Base-by-base conservation (phyloP, 192 early-diverging fungal species). In the Coemansia sp. region DNA sequence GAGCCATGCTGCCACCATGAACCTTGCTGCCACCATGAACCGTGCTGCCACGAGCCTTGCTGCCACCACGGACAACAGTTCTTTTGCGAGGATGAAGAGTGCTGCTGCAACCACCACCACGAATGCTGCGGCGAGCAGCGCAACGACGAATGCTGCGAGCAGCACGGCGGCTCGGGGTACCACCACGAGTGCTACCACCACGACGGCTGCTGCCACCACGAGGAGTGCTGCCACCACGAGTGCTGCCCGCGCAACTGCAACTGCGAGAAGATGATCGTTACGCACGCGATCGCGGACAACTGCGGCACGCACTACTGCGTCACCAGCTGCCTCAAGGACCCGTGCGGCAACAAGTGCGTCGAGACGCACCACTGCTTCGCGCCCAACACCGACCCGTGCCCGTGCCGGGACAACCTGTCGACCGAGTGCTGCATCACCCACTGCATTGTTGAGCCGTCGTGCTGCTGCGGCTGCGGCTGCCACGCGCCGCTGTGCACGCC, bases 301-400 rank as follows among this genome's bases (percentile, higher is more conserved):
- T 77, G 69, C 43, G 75, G 69, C 54, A 77, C 75, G 5, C 75
- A 77, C 75, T 77, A 77, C 75, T 77, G 75, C 45, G 75, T 77
- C 52, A 71, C 68, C 33, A 77, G 64, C 69, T 77, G 75, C 48
- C 53, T 77, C 65, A 77, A 77, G 69, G 75, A 77, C n/a, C 68
- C 68, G 19, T 78, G 69, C 52, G 69, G 75, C 56, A 67, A 78
- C 69, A 62, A 55, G 24, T 71, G 75, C 44, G 61, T 71, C 25
- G 65, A 78, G 69, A 78, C 65, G 18, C 69, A 78, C 62, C 75
- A 72, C 59, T 78, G 69, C 69, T 78, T 54, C 31, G 75, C 65
- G 24, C 69, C 75, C 24, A 78, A 78, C 65, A 67, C 48, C 4
- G 57, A 49, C 23, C 25, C 62, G 35, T 64, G 62, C 75, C 33